Conservation (phyloP, 2,329 filamentous ascomycete genomes). For the Trichoderma oligosporum region DNA sequence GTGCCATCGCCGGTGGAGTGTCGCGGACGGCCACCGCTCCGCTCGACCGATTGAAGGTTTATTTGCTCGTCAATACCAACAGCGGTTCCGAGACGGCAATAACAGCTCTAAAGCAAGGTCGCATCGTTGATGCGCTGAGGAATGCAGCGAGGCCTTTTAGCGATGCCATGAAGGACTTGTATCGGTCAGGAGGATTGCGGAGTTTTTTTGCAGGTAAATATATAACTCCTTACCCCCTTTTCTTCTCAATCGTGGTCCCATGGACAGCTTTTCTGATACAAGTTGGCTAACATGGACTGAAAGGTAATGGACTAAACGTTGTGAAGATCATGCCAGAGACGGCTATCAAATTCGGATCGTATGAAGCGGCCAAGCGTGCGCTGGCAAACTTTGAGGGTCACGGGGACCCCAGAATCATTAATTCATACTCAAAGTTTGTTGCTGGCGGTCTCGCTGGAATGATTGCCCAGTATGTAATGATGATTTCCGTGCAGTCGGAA, state of each 20-base stretch:
- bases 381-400: slow-evolving; percentile 87
- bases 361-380: slow-evolving; percentile 87
- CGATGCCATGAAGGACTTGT: slow-evolving; percentile 72
- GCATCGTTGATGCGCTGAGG: slow-evolving; percentile 59
- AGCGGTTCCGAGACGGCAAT: slow-evolving; percentile 50
- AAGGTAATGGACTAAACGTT: slow-evolving; percentile 89
- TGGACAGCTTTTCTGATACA: not conserved
- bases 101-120: slow-evolving; percentile 66
- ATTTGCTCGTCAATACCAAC: slow-evolving; percentile 84
- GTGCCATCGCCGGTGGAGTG: slow-evolving; percentile 88
- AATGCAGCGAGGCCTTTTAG: slow-evolving; percentile 66
- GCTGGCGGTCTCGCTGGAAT: slow-evolving; percentile 90
- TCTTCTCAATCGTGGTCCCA: not conserved
- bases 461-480: slow-evolving; percentile 69
- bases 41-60: slow-evolving; percentile 94
- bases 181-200: slow-evolving; percentile 77
- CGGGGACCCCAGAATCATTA: slow-evolving; percentile 72
- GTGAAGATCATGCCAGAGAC: slow-evolving; percentile 98
- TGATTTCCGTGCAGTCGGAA: not conserved
- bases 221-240: not conserved
- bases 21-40: slow-evolving; percentile 94
- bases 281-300: not conserved
- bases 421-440: slow-evolving; percentile 81
- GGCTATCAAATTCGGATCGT: slow-evolving; percentile 96
- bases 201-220: slow-evolving; percentile 86